These are phyloP conservation scores for Cercophora newfieldiana DNA, from an alignment of 495 filamentous ascomycete genomes.

Conservation along the genomic window DNA sequence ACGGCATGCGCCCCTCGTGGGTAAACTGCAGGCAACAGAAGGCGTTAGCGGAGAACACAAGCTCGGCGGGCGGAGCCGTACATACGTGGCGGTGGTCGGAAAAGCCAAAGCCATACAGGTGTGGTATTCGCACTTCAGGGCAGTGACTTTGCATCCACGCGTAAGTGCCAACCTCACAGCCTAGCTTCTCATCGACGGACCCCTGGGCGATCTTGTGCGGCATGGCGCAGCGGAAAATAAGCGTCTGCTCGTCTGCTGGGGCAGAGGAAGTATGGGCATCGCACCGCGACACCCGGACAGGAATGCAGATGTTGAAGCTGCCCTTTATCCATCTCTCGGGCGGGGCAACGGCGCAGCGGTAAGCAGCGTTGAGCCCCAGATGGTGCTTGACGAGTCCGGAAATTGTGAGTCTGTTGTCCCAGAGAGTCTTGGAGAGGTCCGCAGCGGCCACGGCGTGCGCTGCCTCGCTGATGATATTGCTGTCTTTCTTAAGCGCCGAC, in stretches of 20 bases:
- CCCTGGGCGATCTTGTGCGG: conserved; percentile 42
- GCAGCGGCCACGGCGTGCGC: background rate
- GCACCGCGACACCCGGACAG: conserved; percentile 24
- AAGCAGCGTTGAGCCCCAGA: background rate
- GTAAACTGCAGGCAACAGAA: conserved; percentile 18
- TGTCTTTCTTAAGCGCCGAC: background rate
- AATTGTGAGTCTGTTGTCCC: background rate
- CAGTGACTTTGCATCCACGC: conserved; percentile 41
- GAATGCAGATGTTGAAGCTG: conserved; percentile 47
- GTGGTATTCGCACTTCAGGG: conserved; percentile 35
- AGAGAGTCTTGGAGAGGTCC: background rate
- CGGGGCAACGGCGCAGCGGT: background rate
- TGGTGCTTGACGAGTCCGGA: background rate
- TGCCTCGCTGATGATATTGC: background rate
- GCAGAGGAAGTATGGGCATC: background rate
- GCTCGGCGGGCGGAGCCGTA: background rate
- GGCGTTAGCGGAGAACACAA: background rate
- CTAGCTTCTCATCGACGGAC: conserved; percentile 42
- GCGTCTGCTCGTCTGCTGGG: conserved; percentile 12
- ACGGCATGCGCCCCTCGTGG: conserved; percentile 13
- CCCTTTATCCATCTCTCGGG: conserved; percentile 34
- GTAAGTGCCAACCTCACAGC: conserved; percentile 31
- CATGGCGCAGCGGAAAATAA: conserved; percentile 38
- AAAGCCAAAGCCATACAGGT: conserved; percentile 42
- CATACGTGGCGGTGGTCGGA: conserved; percentile 21